Conservation (phyloP, 495 filamentous ascomycete genomes). For the Paragyromitra xinjiangensis region DNA sequence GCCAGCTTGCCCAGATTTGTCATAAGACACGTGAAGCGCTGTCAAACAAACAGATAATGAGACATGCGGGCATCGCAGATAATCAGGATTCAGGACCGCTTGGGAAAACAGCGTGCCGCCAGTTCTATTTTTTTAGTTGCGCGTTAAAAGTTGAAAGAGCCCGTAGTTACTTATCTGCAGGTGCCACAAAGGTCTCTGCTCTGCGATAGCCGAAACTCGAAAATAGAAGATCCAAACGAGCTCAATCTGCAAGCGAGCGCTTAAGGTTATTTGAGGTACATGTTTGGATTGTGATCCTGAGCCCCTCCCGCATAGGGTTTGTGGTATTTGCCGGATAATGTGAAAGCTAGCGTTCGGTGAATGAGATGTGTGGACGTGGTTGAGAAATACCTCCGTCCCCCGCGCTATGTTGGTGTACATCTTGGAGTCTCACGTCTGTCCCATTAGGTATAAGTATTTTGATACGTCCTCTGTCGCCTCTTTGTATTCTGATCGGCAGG, state of each 20-base stretch:
- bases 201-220: constrained; percentile 20
- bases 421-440: not conserved
- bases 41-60: constrained; percentile 9
- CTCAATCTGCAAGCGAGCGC: constrained; percentile 29
- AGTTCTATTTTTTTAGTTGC: not conserved
- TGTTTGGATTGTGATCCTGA: constrained; percentile 6
- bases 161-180: not conserved
- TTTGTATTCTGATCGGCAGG: not conserved
- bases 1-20: not conserved
- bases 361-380: constrained; percentile 12
- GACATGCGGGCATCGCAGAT: not conserved
- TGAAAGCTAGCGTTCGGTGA: not conserved
- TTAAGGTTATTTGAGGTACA: constrained; percentile 32
- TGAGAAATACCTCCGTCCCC: constrained; percentile 13
- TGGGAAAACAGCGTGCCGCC: not conserved
- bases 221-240: constrained; percentile 10
- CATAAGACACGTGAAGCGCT: not conserved
- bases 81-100: not conserved
- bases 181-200: constrained; percentile 14
- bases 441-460: not conserved
- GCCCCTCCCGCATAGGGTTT: constrained; percentile 5
- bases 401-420: not conserved
- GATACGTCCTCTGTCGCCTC: not conserved
- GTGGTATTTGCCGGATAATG: constrained; percentile 31
- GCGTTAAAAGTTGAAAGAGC: not conserved